A percentile compares a stretch with the other conserved stretches of the same genome.
phyloP scores from a whole-genome alignment of 805 yeast genomes.

The Teunomyces panamensis region DNA sequence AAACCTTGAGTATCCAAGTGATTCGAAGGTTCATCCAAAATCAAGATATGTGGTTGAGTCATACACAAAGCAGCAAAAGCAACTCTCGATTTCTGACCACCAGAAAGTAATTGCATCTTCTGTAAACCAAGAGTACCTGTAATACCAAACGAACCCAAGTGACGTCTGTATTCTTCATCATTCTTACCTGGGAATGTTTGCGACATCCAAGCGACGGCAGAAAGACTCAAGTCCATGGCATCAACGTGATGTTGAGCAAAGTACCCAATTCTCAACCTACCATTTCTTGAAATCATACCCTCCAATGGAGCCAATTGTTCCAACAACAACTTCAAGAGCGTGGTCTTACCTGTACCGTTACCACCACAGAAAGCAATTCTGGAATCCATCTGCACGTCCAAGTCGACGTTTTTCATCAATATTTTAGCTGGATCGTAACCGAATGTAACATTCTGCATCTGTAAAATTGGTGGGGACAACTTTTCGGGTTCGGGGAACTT shows the following conservation, averaged over 20 bases:
- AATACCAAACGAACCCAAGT: conserved; percentile 94
- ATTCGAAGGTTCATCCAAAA: conserved; percentile 96
- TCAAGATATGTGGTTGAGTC: conserved; percentile 83
- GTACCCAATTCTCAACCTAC: conserved; percentile 88
- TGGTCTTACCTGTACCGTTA: conserved; percentile 98
- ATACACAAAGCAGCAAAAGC: conserved; percentile 96
- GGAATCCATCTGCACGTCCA: conserved; percentile 90
- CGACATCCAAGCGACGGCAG: conserved; percentile 95
- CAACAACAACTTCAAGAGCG: conserved; percentile 81
- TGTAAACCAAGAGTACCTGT: conserved; percentile 92
- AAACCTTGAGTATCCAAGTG: conserved; percentile 98
- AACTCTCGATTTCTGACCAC: conserved; percentile 98
- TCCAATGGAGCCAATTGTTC: conserved; percentile 68
- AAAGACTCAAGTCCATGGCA: conserved; percentile 81
- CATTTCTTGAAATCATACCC: conserved; percentile 80
- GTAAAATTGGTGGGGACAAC: conserved; percentile 90
- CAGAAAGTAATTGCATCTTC: conserved; percentile 84
- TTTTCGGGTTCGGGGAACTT: conserved; percentile 94
- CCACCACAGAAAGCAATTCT: conserved; percentile 98
- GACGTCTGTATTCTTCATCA: conserved; percentile 96
- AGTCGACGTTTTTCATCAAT: conserved; percentile 71
- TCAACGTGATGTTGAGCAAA: conserved; percentile 99
- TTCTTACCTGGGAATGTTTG: conserved; percentile 85
- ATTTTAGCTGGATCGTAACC: conserved; percentile 71
- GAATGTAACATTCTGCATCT: conserved; percentile 80